phyloP scores from a whole-genome alignment of 1,139 yeast genomes.

The Sugiyamaella grinbergsii region DNA sequence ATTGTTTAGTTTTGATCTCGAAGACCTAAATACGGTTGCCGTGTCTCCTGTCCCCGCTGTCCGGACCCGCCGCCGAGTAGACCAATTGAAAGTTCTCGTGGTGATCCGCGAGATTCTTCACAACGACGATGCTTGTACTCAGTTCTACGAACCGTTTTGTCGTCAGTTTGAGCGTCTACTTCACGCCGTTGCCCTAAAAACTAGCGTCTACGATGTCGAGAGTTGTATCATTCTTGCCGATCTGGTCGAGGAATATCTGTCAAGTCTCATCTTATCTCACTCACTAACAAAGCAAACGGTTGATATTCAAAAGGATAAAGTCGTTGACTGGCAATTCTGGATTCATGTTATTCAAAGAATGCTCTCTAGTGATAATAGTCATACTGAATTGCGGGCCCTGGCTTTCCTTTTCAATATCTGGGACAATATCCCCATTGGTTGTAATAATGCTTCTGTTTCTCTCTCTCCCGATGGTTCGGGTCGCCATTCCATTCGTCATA shows the following conservation, averaged over 20 bases:
- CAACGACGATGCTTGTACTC: conserved; percentile 38
- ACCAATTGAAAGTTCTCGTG: conserved; percentile 40
- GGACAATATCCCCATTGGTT: conserved; percentile 61
- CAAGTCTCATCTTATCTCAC: conserved; percentile 36
- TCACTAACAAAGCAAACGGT: conserved; percentile 34
- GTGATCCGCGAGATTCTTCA: conserved; percentile 44
- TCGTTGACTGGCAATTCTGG: conserved; percentile 79
- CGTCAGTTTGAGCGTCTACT: conserved; percentile 44
- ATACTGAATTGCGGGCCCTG: conserved; percentile 61
- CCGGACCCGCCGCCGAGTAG: conserved; percentile 38
- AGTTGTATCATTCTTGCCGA: conserved; percentile 54
- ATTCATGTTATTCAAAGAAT: conserved; percentile 58
- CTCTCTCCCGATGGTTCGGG: neutral
- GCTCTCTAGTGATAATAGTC: conserved; percentile 64
- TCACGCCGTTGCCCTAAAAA: conserved; percentile 42
- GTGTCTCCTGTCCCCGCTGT: conserved; percentile 35
- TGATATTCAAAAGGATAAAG: conserved; percentile 33
- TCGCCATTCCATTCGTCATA: conserved; percentile 3
- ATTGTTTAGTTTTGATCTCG: conserved; percentile 16
- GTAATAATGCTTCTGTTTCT: conserved; percentile 11
- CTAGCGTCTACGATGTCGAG: conserved; percentile 46
- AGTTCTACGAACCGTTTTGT: conserved; percentile 39
- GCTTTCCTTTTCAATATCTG: conserved; percentile 73
- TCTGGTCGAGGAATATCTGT: conserved; percentile 47
- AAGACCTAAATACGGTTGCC: conserved; percentile 42